Base-by-base conservation (phyloP, 495 filamentous ascomycete species). In the Penicillium crystallinum region DNA sequence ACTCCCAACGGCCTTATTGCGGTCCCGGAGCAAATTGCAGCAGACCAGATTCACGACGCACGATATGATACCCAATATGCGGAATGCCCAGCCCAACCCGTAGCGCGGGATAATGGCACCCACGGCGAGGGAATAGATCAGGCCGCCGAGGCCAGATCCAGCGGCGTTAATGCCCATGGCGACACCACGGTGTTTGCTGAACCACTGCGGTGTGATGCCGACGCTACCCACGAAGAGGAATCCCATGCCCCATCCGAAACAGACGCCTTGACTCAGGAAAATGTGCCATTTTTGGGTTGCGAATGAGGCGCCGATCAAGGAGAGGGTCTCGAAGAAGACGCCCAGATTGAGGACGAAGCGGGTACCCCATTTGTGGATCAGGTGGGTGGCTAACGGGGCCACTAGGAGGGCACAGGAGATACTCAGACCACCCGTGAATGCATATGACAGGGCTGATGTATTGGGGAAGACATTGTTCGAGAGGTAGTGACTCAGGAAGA, bases 141-240 rank as follows among this genome's bases (percentile, higher is more conserved):
- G 62, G 0, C 90, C 90, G 11, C 87, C 87, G 23, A 91, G 73
- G 14, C 89, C 88, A n/a, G 81, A 85, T 0, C 89, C 90, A 11
- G 82, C 78, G 0, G 87, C 78, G 2, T 83, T 79, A 46, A 90
- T 83, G 2, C 87, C 84, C 63, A 85, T 89, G 6, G 89, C 88
- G 22, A 93, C 76, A 41, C 81, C 82, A 12, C 87, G 78, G 5
- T 78, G 77, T 27, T 79, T 80, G 21, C 68, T 70, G 68, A 95
- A 93, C 90, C 90, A 93, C 58, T 93, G 88, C 2, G 88, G 81
- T 1, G 87, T 75, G 12, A 91, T 80, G 14, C 82, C 81, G 2
- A 87, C 82, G 22, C 80, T 85, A 18, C 81, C 77, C 7, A 85
- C 86, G 66, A 89, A 95, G 17, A 84, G 76, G 49, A 93, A 86